Evolutionary conservation across 2,329 filamentous ascomycete genomes (phyloP), one percentile per base, ranked within the genome.

Genomic region (Diaporthe helianthi): DNA sequence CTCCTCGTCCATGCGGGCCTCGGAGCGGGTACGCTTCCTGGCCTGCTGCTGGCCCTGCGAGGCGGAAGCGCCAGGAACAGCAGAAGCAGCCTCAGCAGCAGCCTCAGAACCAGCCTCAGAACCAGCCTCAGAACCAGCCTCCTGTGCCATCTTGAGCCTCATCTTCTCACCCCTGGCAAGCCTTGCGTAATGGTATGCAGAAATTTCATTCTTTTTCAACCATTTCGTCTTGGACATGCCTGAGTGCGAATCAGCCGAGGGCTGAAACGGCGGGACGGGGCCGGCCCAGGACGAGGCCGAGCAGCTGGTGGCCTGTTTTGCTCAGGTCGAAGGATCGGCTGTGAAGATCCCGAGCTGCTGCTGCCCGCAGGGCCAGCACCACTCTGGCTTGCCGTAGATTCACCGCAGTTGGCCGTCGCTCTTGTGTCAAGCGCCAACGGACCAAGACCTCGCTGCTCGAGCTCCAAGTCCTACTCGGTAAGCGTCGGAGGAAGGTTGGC

Each of bases 401-500:
- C 9, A 15, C 36, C 38, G 4, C 38, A 13, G 26, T 33, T 33
- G 15, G 19, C 19, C 2, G 26, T 33, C 19, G 10, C 4, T 6
- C 38, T 13, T 24, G 38, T 9, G 5, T 10, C 5, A 26, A 46
- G 31, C 10, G 55, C 38, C 17, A 26, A 22, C 26, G 38, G 7
- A 31, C 58, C 58, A 13, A 47, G 10, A 1, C 58, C 26, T 29
- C 41, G 26, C 29, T 19, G 38, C 58, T 33, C 38, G 19, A 47
- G 58, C 38, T 61, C 19, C 13, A 41, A 47, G 58, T 47, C 58
- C 58, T 61, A 47, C 41, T 33, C 58, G 44, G 41, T 29, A 7
- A 46, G 26, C 26, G 41, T 61, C 17, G 38, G 38, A n/a, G 41
- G 41, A 26, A n/a, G 41, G 10, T 13, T n/a, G 41, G 19, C 13